A percentile compares a stretch with the other conserved stretches of the same genome.
Evolutionary conservation across 1,284 basidiomycete genomes (phyloP).

Genomic region (Papiliotrema nemorosa): DNA sequence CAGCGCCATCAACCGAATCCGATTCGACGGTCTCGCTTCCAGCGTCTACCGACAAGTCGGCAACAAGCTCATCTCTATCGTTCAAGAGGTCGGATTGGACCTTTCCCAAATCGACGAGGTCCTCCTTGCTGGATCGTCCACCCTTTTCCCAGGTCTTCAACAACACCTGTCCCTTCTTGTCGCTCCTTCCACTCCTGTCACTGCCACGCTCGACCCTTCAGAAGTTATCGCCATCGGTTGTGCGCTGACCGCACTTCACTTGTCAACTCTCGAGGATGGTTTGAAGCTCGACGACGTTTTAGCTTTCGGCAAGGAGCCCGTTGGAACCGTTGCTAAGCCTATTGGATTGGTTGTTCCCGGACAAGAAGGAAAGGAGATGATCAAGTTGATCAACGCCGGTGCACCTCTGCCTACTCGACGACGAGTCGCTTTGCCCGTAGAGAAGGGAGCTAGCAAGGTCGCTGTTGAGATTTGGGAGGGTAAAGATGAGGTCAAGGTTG

Average conservation of each 20-base stretch:
- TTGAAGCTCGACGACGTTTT: slow-evolving; percentile 51
- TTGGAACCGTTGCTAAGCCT: slow-evolving; percentile 61
- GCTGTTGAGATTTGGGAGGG: slow-evolving; percentile 87
- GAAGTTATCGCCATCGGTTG: slow-evolving; percentile 85
- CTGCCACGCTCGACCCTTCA: slow-evolving; percentile 72
- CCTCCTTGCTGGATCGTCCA: slow-evolving; percentile 84
- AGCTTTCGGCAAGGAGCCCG: slow-evolving; percentile 53
- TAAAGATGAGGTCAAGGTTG: slow-evolving; percentile 71
- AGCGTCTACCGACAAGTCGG: slow-evolving; percentile 70
- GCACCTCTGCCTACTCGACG: slow-evolving; percentile 77
- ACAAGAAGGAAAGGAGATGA: slow-evolving; percentile 50
- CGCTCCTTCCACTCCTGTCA: slow-evolving; percentile 58
- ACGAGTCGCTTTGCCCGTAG: slow-evolving; percentile 66
- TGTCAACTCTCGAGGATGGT: slow-evolving; percentile 56
- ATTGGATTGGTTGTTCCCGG: slow-evolving; percentile 79
- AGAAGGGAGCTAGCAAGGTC: slow-evolving; percentile 58
- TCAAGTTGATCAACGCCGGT: slow-evolving; percentile 64
- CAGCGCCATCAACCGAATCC: slow-evolving; percentile 85
- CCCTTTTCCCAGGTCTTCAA: slow-evolving; percentile 79
- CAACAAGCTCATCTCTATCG: slow-evolving; percentile 60
- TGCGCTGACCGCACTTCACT: slow-evolving; percentile 76
- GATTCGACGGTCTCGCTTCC: slow-evolving; percentile 84
- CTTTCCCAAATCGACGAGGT: slow-evolving; percentile 80
- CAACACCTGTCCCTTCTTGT: slow-evolving; percentile 69
- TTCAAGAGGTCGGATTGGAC: slow-evolving; percentile 65